A percentile compares a stretch with the other conserved stretches of the same genome.
phyloP scores from a whole-genome alignment of 768 basidiomycete genomes.

The Lactarius psammicola region DNA sequence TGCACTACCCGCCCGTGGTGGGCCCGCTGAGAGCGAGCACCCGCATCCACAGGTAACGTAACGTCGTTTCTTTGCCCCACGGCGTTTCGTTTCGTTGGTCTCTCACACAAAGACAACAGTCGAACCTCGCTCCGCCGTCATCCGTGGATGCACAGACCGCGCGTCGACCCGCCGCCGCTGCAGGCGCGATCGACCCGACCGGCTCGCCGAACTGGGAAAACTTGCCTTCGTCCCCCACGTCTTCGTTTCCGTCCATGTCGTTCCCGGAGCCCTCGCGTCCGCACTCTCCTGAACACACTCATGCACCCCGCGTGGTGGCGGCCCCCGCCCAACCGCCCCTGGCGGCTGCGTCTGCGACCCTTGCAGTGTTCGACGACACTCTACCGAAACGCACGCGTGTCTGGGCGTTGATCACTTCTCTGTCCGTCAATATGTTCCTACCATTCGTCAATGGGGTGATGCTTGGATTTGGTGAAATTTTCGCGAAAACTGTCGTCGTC shows the following conservation, averaged over 20 bases:
- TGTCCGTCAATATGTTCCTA: constrained; percentile 81
- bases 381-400: constrained; percentile 66
- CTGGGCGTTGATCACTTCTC: constrained; percentile 64
- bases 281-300: constrained; percentile 38
- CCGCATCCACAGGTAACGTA: not conserved
- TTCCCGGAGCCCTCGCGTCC: constrained; percentile 63
- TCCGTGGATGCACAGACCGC: constrained; percentile 13
- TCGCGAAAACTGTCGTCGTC: constrained; percentile 75
- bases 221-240: constrained; percentile 43
- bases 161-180: constrained; percentile 1
- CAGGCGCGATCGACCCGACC: constrained; percentile 30
- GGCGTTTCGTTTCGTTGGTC: not conserved
- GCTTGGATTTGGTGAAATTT: constrained; percentile 95
- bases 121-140: not conserved
- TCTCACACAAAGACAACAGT: not conserved
- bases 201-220: constrained; percentile 60
- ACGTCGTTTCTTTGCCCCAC: too few species aligned
- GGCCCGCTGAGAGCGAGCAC: too few species aligned
- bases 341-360: constrained; percentile 45
- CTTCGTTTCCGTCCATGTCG: constrained; percentile 78
- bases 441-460: constrained; percentile 94
- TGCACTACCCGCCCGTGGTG: not conserved
- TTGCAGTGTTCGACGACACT: constrained; percentile 67
- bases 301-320: constrained; percentile 27
- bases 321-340: constrained; percentile 14